Evolutionary conservation across 176 grass and related monocot genomes (phyloP).

Genomic region (Musa troglodytarum): DNA sequence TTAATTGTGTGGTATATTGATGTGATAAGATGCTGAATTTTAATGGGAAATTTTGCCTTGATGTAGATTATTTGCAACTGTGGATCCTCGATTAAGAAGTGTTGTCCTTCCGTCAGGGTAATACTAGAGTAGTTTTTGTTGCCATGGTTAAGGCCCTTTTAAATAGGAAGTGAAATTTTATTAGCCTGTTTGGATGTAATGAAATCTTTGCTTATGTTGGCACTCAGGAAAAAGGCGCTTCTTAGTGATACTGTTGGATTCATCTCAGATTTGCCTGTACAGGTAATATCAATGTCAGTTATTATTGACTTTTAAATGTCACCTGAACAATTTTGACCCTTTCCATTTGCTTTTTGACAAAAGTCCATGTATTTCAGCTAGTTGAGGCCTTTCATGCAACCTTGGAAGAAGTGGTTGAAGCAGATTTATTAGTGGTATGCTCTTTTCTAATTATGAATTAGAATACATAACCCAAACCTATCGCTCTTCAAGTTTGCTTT

Average conservation of each 20-base stretch:
- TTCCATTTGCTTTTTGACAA: constrained; percentile 15
- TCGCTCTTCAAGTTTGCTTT: background rate
- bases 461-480: constrained; percentile 6
- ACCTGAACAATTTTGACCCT: background rate
- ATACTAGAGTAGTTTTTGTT: constrained; percentile 1
- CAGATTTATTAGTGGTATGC: constrained; percentile 92
- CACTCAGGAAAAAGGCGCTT: constrained; percentile 68
- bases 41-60: constrained; percentile 25
- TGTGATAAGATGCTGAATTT: background rate
- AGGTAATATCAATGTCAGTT: constrained; percentile 34
- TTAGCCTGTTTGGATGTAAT: background rate
- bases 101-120: constrained; percentile 98
- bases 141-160: background rate
- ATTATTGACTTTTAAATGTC: background rate
- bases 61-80: constrained; percentile 86
- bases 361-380: constrained; percentile 37
- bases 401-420: constrained; percentile 89
- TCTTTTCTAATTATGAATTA: background rate
- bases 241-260: constrained; percentile 96
- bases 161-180: background rate
- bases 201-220: constrained; percentile 10
- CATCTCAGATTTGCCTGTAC: constrained; percentile 92
- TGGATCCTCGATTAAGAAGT: constrained; percentile 85
- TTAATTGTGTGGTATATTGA: constrained; percentile 3
- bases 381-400: constrained; percentile 97